Evolutionary conservation across 2,329 filamentous ascomycete genomes (phyloP), one percentile per base, ranked within the genome.

Genomic region (Aaosphaeria pasadenensis): DNA sequence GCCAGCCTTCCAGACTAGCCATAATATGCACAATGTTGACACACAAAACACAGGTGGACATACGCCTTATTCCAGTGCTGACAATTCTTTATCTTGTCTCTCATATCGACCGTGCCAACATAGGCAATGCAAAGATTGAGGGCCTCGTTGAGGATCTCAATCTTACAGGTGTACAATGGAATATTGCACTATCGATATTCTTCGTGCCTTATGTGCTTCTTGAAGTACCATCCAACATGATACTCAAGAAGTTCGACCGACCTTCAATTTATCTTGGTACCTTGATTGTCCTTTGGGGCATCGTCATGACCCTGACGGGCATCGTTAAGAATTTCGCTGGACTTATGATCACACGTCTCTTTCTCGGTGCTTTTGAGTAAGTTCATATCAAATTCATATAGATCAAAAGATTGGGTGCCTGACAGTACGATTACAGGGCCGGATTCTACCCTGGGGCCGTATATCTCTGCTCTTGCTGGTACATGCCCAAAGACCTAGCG

Each of bases 71-170:
- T 57, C 74, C 74, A 2, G 72, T 69, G 46, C 51, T 74, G 7
- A 71, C 68, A 48, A 54, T 65, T 5, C 72, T 76, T 62, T 76
- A 75, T 41, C 71, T 68, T 5, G 63, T 70, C 43, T 68, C 66
- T n/a, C 66, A 69, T 44, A 76, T 84, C 35, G 82, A 85, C 57
- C 24, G 41, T 30, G 41, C 41, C 7, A 43, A 85, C 65, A 84
- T 87, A 50, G 82, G 82, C 5, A 78, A 83, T 5, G 85, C 85
- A 0, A 77, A 79, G n/a, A 74, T 87, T 43, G 80, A 82, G 62
- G 83, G 83, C 9, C 72, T 88, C 30, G 78, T 84, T 42, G 70
- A 71, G 4, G 84, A 87, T 45, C 71, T 86, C 11, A 59, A 70
- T 1, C 73, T 86, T 47, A 63, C 64, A 45, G 68, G 79, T 52